These are phyloP conservation scores for Nadsonia starkeyi-henricii DNA, from an alignment of 1,139 yeast genomes.

Conservation along the genomic window DNA sequence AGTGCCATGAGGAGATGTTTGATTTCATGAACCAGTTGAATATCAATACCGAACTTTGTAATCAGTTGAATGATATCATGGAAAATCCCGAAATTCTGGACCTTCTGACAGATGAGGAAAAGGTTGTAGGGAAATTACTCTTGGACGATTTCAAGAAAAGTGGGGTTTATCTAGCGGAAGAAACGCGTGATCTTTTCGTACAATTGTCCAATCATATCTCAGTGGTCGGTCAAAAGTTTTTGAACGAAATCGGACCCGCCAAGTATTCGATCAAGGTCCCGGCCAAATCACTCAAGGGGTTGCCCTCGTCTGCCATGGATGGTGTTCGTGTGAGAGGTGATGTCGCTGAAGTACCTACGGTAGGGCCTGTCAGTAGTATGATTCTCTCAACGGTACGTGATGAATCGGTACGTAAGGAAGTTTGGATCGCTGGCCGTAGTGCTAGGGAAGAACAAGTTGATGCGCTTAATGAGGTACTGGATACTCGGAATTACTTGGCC, in stretches of 20 bases:
- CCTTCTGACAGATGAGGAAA: conserved; percentile 52
- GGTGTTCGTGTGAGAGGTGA: conserved; percentile 23
- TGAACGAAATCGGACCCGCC: conserved; percentile 35
- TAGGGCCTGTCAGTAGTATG: conserved; percentile 54
- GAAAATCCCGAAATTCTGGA: conserved; percentile 28
- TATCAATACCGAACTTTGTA: conserved; percentile 65
- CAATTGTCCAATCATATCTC: conserved; percentile 72
- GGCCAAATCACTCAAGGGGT: neutral
- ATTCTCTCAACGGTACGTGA: conserved; percentile 47
- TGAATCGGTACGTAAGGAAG: conserved; percentile 43
- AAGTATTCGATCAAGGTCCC: conserved; percentile 16
- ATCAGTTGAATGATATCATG: conserved; percentile 43
- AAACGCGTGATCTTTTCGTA: conserved; percentile 57
- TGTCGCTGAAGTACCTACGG: conserved; percentile 44
- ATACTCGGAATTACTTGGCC: conserved; percentile 59
- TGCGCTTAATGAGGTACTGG: conserved; percentile 44
- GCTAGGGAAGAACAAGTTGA: conserved; percentile 43
- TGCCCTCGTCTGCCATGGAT: conserved; percentile 22
- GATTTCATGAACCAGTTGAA: conserved; percentile 89
- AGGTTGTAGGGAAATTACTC: conserved; percentile 66
- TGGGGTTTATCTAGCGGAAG: conserved; percentile 67
- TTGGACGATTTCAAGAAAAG: conserved; percentile 80
- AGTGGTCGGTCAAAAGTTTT: conserved; percentile 67
- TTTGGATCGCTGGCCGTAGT: conserved; percentile 64
- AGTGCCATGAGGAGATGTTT: conserved; percentile 77